These are phyloP conservation scores for Sarocladium strictum DNA, from an alignment of 2,329 filamentous ascomycete genomes.

Conservation along the genomic window DNA sequence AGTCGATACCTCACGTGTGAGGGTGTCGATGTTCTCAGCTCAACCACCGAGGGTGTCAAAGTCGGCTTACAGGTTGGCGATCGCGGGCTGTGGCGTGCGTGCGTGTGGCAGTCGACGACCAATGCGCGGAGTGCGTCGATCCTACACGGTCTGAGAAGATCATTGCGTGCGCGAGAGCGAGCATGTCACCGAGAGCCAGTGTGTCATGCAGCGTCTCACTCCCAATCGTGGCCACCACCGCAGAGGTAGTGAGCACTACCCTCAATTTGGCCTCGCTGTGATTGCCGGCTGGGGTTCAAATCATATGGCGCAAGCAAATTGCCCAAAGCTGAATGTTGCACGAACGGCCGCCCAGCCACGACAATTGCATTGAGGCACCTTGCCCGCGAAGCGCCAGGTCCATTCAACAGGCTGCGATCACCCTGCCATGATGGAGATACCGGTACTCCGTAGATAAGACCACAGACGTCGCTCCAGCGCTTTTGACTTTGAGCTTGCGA, in stretches of 20 bases:
- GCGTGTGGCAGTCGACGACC: not conserved
- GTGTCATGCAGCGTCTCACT: not conserved
- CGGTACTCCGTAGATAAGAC: too few species aligned
- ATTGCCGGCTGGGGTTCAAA: not conserved
- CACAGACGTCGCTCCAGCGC: not conserved
- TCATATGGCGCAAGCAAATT: not conserved
- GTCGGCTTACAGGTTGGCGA: not conserved
- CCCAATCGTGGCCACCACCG: not conserved
- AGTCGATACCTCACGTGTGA: not conserved
- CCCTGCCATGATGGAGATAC: not conserved
- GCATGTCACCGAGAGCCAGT: not conserved
- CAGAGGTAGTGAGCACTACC: not conserved
- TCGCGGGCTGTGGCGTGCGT: not conserved
- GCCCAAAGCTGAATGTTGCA: not conserved
- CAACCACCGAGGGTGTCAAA: not conserved
- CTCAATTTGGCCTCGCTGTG: not conserved
- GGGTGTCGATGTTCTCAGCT: slow-evolving; percentile 2
- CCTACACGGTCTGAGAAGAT: not conserved
- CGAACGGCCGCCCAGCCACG: too few species aligned
- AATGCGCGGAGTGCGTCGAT: not conserved
- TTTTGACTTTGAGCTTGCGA: slow-evolving; percentile 7
- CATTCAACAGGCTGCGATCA: too few species aligned
- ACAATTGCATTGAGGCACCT: too few species aligned
- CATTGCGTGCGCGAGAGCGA: not conserved
- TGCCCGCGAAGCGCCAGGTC: too few species aligned